phyloP scores from a whole-genome alignment of 257 asterid species.

The Nicotiana sylvestris region DNA sequence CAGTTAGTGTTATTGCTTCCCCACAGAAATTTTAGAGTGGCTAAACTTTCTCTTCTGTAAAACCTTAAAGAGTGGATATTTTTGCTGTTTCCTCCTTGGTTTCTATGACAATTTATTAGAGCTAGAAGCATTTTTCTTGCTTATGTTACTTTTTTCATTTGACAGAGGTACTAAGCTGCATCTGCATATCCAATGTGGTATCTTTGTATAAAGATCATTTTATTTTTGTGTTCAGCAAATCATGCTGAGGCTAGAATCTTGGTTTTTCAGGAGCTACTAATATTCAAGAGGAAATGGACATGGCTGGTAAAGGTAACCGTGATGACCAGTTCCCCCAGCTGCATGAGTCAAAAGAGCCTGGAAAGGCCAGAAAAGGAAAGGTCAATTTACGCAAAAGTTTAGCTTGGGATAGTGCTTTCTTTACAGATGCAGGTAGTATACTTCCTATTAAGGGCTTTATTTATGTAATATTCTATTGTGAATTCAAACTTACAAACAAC shows the following conservation, averaged over 20 bases:
- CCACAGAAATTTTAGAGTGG: neutral
- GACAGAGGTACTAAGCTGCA: neutral
- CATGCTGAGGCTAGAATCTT: conserved; percentile 9
- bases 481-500: conserved; percentile 3
- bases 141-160: neutral
- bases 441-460: neutral
- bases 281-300: conserved; percentile 29
- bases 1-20: neutral
- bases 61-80: neutral
- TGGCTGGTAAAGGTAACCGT: conserved; percentile 14
- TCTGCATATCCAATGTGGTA: neutral
- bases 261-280: conserved; percentile 23
- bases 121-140: neutral
- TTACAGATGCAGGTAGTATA: conserved; percentile 74
- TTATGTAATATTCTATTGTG: neutral
- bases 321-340: conserved; percentile 43
- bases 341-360: conserved; percentile 56
- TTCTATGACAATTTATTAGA: neutral
- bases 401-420: conserved; percentile 98
- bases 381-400: conserved; percentile 84
- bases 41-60: neutral
- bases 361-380: conserved; percentile 43
- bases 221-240: conserved; percentile 30
- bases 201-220: neutral
- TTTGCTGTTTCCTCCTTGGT: neutral